phyloP scores from a whole-genome alignment of 2,329 filamentous ascomycete species.

The Trichoderma koningii region DNA sequence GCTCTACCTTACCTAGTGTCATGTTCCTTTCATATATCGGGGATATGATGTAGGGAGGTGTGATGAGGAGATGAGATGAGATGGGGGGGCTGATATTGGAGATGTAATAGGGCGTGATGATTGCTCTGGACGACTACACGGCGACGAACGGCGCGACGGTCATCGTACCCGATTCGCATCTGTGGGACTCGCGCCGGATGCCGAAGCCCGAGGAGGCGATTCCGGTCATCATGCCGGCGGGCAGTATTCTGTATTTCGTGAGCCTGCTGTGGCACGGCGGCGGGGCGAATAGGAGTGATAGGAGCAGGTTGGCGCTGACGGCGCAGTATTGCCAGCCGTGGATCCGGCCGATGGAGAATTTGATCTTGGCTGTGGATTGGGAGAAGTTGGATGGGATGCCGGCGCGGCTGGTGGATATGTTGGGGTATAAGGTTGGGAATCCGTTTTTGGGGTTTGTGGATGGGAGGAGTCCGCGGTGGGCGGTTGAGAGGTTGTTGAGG shows the following conservation, averaged over 20 bases:
- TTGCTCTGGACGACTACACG: constrained; percentile 40
- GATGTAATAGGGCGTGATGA: constrained; percentile 34
- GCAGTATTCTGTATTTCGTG: constrained; percentile 42
- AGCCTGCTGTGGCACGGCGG: constrained; percentile 44
- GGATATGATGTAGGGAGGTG: too few relatives aligned
- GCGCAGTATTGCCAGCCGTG: constrained; percentile 48
- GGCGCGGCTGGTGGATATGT: constrained; percentile 32
- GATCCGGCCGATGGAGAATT: constrained; percentile 43
- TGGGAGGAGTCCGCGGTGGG: constrained; percentile 31
- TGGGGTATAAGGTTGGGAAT: constrained; percentile 33
- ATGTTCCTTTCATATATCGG: too few relatives aligned
- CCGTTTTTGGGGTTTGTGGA: constrained; percentile 34
- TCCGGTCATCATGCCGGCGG: constrained; percentile 41
- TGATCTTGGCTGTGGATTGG: constrained; percentile 40
- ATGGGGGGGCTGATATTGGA: background rate
- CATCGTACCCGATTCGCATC: constrained; percentile 42
- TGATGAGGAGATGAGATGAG: background rate
- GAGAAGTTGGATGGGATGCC: constrained; percentile 33
- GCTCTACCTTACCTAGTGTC: too few relatives aligned
- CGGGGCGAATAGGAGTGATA: constrained; percentile 38
- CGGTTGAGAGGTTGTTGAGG: constrained; percentile 28
- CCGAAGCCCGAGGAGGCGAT: constrained; percentile 34
- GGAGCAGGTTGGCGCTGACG: constrained; percentile 40
- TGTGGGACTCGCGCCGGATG: constrained; percentile 36
- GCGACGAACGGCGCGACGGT: constrained; percentile 41